Percentiles rank a stretch among this genome's conserved stretches.
These are phyloP conservation scores for Coemansia sp. DNA, from an alignment of 192 early-diverging fungal species.

Conservation along the genomic window DNA sequence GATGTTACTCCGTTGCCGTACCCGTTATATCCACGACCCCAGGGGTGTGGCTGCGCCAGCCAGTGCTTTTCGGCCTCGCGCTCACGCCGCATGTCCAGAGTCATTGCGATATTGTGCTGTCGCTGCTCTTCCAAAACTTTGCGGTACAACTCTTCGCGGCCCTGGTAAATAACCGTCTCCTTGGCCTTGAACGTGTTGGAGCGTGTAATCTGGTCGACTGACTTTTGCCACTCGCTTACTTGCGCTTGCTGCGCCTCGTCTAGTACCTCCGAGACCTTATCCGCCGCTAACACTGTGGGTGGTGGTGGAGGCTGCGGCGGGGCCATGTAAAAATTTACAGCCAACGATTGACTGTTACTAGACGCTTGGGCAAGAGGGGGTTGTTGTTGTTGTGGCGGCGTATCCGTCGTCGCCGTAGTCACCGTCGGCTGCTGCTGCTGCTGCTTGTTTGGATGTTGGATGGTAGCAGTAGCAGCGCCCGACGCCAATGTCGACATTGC, in stretches of 20 bases:
- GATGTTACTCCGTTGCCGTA: constrained; percentile 58
- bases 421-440: constrained; percentile 1
- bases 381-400: background rate
- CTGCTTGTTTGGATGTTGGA: constrained; percentile 15
- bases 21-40: constrained; percentile 63
- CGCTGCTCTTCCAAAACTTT: constrained; percentile 36
- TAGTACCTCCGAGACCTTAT: constrained; percentile 29
- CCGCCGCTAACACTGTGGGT: constrained; percentile 42
- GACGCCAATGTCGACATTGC: constrained; percentile 13
- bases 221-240: constrained; percentile 31
- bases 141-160: constrained; percentile 37
- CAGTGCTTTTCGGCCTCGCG: constrained; percentile 29
- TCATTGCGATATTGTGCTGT: constrained; percentile 18
- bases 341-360: background rate
- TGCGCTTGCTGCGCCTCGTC: constrained; percentile 33
- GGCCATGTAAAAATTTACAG: constrained; percentile 47
- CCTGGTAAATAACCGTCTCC: constrained; percentile 41
- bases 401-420: background rate
- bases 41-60: constrained; percentile 17
- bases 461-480: constrained; percentile 22
- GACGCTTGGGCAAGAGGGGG: background rate
- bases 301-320: constrained; percentile 28
- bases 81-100: constrained; percentile 16
- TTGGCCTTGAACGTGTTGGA: constrained; percentile 30
- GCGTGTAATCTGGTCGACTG: constrained; percentile 21